Evolutionary conservation across 805 yeast species (phyloP).

Genomic region (Saccharomycopsis lassenensis): DNA sequence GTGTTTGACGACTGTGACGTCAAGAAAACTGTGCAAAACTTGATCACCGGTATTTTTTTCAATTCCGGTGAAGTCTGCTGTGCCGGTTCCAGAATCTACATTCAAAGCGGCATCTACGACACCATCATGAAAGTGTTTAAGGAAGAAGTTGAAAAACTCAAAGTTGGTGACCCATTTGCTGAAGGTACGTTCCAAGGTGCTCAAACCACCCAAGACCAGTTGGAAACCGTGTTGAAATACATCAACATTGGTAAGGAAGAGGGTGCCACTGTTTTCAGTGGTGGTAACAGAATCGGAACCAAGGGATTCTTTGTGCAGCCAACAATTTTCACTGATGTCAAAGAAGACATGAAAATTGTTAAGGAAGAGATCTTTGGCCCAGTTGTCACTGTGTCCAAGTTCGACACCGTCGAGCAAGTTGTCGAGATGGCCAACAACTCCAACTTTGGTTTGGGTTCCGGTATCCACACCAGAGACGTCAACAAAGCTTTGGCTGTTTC

Average conservation of each 20-base stretch:
- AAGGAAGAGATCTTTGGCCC: conserved; percentile 77
- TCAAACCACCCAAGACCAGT: conserved; percentile 60
- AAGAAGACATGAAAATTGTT: conserved; percentile 49
- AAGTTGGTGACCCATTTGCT: conserved; percentile 70
- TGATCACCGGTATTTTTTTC: conserved; percentile 60
- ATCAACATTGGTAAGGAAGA: conserved; percentile 56
- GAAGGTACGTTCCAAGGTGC: conserved; percentile 64
- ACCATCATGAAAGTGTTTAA: conserved; percentile 48
- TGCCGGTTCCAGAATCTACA: conserved; percentile 71
- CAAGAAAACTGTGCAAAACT: conserved; percentile 37
- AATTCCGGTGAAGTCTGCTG: conserved; percentile 80
- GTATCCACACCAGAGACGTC: conserved; percentile 57
- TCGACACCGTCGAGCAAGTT: conserved; percentile 57
- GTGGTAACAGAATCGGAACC: conserved; percentile 55
- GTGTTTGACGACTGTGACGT: conserved; percentile 61
- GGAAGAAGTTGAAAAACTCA: conserved; percentile 42
- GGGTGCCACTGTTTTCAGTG: conserved; percentile 57
- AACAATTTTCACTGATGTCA: conserved; percentile 62
- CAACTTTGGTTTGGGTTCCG: conserved; percentile 73
- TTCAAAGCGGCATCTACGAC: conserved; percentile 65
- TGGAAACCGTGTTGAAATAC: conserved; percentile 56
- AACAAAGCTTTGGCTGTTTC: conserved; percentile 55
- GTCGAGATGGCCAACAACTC: conserved; percentile 57
- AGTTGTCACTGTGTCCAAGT: conserved; percentile 60
- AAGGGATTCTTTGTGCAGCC: conserved; percentile 69